Percentiles rank a stretch among this genome's conserved stretches.
Evolutionary conservation across 2,329 filamentous ascomycete species (phyloP).

Genomic region (Huntiella bhutanensis): DNA sequence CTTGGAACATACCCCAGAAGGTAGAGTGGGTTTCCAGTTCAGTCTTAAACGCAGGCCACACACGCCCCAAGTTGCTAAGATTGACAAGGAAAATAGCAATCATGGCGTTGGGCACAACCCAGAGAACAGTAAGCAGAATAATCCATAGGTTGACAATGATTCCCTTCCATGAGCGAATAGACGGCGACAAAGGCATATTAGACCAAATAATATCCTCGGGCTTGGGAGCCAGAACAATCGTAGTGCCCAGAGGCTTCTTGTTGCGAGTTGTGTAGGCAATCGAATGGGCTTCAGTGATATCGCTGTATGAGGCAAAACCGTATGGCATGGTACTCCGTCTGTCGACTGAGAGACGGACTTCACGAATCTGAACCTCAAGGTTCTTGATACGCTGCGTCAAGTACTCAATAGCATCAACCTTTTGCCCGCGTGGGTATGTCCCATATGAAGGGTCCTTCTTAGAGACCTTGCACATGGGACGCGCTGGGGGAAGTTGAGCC

Average conservation of each 20-base stretch:
- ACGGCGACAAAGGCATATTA: slow-evolving; percentile 58
- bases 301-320: slow-evolving; percentile 85
- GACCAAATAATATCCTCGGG: slow-evolving; percentile 94
- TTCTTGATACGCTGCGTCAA: slow-evolving; percentile 67
- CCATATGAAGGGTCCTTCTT: slow-evolving; percentile 55
- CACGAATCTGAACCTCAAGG: slow-evolving; percentile 67
- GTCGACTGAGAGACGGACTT: slow-evolving; percentile 65
- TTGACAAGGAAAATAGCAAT: slow-evolving; percentile 90
- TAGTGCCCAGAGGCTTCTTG: slow-evolving; percentile 63
- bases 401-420: slow-evolving; percentile 89
- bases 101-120: slow-evolving; percentile 81
- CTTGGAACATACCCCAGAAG: slow-evolving; percentile 77
- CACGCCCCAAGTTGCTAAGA: slow-evolving; percentile 54
- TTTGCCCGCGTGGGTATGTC: slow-evolving; percentile 47
- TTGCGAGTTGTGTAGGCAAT: slow-evolving; percentile 68
- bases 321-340: slow-evolving; percentile 76
- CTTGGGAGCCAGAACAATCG: slow-evolving; percentile 59
- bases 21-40: slow-evolving; percentile 42
- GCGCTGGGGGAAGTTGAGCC: slow-evolving; percentile 51
- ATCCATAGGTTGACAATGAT: slow-evolving; percentile 77
- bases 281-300: slow-evolving; percentile 69
- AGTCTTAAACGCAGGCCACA: slow-evolving; percentile 59
- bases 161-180: slow-evolving; percentile 50
- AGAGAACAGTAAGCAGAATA: slow-evolving; percentile 57
- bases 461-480: slow-evolving; percentile 62